Conservation (phyloP, 169 alveolate species). For the Plasmodium yoelii region DNA sequence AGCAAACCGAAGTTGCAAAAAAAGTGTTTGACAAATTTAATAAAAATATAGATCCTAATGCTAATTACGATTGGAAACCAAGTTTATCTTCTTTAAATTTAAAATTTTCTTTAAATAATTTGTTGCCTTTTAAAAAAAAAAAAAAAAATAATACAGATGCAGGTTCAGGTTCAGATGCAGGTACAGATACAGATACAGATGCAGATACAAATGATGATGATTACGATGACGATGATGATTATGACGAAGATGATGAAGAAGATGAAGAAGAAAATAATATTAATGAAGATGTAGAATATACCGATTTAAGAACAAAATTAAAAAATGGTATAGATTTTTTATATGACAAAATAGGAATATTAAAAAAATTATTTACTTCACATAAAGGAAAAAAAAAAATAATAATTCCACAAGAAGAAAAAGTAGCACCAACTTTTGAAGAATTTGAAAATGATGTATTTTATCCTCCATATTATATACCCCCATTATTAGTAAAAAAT, state of each 20-base stretch:
- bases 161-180: too few relatives aligned
- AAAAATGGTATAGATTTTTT: background rate
- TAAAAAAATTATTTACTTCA: background rate
- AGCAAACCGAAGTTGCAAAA: slow-evolving; percentile 31
- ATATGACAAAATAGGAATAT: background rate
- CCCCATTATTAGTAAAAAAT: slow-evolving; percentile 20
- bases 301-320: background rate
- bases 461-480: slow-evolving; percentile 52
- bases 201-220: background rate
- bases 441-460: slow-evolving; percentile 28
- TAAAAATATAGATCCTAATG: slow-evolving; percentile 10
- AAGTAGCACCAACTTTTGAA: background rate
- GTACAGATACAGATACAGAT: background rate
- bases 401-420: background rate
- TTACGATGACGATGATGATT: background rate
- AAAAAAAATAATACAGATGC: background rate
- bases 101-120: slow-evolving; percentile 3
- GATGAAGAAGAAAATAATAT: background rate
- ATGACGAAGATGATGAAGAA: background rate
- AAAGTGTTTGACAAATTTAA: slow-evolving; percentile 7
- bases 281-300: background rate
- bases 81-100: background rate
- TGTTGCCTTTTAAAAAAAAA: background rate
- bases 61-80: slow-evolving; percentile 36
- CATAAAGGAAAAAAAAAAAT: background rate